Base-by-base conservation (phyloP, 306 rosid species). In the Urtica urens region DNA sequence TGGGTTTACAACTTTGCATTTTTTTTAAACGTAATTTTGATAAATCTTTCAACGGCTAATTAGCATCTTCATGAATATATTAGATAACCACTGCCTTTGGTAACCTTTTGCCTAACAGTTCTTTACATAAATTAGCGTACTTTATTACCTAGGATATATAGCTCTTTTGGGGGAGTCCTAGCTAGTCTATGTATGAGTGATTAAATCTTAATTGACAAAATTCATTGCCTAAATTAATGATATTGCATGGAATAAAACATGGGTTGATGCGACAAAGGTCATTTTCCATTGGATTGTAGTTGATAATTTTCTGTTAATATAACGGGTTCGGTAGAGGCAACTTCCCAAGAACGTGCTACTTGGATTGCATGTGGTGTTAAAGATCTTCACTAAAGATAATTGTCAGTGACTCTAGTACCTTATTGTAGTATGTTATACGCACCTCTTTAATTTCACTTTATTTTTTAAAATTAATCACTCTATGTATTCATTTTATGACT, bases 21-120 rank as follows among this genome's bases (percentile, higher is more conserved):
- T 35, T 51, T 41, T 41, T 35, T 47, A 49, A 38, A 26, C 46
- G 22, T 51, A 16, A 39, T 39, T 4, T 39, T n/a, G n/a, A 62
- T 54, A 34, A 19, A 29, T 28, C 37, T 53, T 57, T 24, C 38
- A 53, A 35, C 38, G 22, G 37, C 37, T 31, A 31, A 31, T 8
- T 51, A 64, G 64, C 72, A 67, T 64, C 64, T 57, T 38, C 15
- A 28, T 46, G 58, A 57, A 23, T 49, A n/a, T n/a, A 31, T 53
- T 30, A 15, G 39, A 57, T 60, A 44, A 41, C 47, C 22, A 57
- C 31, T 16, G n/a, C n/a, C n/a, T 61, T 65, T 38, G 16, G 54
- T 49, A 27, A 49, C 38, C n/a, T 49, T 46, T 46, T 46, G 23
- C 28, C n/a, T 45, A n/a, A 6, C 13, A 28, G 26, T 24, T 28